Conservation (phyloP, 2,329 filamentous ascomycete genomes). For the Scytalidium lignicola region DNA sequence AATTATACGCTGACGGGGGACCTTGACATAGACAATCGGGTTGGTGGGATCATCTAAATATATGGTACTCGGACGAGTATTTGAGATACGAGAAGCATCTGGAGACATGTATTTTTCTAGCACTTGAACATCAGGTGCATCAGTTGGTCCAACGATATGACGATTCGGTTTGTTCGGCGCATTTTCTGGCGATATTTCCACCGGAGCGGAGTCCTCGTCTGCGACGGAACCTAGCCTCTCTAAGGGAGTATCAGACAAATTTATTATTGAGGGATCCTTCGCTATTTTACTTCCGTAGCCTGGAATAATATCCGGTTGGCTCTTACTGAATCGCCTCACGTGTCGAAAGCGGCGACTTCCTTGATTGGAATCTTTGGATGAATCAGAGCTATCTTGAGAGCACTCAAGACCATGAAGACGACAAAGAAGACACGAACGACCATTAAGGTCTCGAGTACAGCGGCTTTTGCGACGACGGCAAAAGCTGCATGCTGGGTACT, state of each 20-base stretch:
- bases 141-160: slow-evolving; percentile 55
- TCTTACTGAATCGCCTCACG: slow-evolving; percentile 3
- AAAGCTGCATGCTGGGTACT: slow-evolving; percentile 3
- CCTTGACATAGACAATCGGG: slow-evolving; percentile 31
- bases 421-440: slow-evolving; percentile 2
- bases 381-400: not conserved
- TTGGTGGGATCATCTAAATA: slow-evolving; percentile 43
- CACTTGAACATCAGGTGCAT: slow-evolving; percentile 55
- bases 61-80: slow-evolving; percentile 31
- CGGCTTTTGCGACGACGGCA: slow-evolving; percentile 5
- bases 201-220: slow-evolving; percentile 4
- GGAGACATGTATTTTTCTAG: slow-evolving; percentile 52
- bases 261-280: not conserved
- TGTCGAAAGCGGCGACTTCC: slow-evolving; percentile 1
- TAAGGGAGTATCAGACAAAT: slow-evolving; percentile 4
- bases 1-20: slow-evolving; percentile 26
- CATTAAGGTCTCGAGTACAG: slow-evolving; percentile 1
- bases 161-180: slow-evolving; percentile 26
- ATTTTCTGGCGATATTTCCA: slow-evolving; percentile 29
- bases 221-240: slow-evolving; percentile 1
- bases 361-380: not conserved
- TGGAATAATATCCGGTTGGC: not conserved
- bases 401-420: slow-evolving; percentile 2
- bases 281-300: not conserved
- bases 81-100: slow-evolving; percentile 29